Percentiles rank a stretch among this genome's conserved stretches.
Conservation (phyloP, 768 basidiomycete genomes). For the Agaricus subrufescens region DNA sequence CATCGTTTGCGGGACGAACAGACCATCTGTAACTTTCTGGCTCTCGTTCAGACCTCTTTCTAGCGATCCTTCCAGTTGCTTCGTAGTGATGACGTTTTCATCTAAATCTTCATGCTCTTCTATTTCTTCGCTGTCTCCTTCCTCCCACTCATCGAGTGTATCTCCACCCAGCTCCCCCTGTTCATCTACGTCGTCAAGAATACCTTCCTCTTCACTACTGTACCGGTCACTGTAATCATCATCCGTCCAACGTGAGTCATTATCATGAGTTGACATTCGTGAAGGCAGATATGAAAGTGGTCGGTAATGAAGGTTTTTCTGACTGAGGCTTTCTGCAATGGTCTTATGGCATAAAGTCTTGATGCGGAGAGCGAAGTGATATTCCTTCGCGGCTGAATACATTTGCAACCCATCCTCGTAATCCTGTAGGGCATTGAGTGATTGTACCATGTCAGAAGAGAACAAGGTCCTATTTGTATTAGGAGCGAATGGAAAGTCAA, state of each 20-base stretch:
- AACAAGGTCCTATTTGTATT: neutral
- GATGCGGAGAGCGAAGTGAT: conserved; percentile 10
- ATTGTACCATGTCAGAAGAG: conserved; percentile 4
- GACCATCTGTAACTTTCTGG: too few relatives aligned
- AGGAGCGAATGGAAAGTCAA: neutral
- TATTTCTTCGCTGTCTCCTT: too few relatives aligned
- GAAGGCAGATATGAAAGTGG: neutral
- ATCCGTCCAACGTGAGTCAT: neutral
- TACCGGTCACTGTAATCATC: neutral
- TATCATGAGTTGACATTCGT: neutral
- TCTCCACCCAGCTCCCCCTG: neutral
- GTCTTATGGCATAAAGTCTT: conserved; percentile 44
- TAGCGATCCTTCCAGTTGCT: too few relatives aligned
- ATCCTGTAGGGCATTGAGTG: neutral
- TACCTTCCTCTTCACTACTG: neutral
- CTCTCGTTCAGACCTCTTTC: too few relatives aligned
- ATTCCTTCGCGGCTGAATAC: conserved; percentile 3
- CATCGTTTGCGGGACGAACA: too few relatives aligned
- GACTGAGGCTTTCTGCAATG: neutral
- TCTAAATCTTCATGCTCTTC: too few relatives aligned
- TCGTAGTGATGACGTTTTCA: too few relatives aligned
- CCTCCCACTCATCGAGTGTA: too few relatives aligned
- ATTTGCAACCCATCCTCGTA: neutral
- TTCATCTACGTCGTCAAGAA: neutral
- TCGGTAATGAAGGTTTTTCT: neutral